phyloP scores from a whole-genome alignment of 1,139 yeast species.

The Kurtzmaniella quercitrusa region DNA sequence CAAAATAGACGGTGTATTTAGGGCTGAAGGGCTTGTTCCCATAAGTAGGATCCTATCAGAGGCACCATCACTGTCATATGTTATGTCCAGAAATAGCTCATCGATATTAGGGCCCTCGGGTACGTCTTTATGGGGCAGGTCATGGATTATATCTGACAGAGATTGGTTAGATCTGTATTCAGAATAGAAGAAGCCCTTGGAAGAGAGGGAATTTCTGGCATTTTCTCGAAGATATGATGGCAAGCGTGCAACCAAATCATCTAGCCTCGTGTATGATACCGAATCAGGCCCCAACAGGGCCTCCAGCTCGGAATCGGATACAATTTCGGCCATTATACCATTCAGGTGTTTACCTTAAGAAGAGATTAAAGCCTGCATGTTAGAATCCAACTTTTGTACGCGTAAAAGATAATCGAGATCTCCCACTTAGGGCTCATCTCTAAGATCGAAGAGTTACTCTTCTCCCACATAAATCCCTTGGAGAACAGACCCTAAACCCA shows the following conservation, averaged over 20 bases:
- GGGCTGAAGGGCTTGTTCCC: not conserved
- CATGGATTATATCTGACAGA: too few relatives aligned
- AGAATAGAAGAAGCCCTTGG: not conserved
- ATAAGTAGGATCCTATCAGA: not conserved
- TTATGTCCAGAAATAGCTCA: constrained; percentile 7
- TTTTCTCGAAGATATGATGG: not conserved
- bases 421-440: not conserved
- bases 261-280: not conserved
- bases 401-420: not conserved
- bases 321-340: not conserved
- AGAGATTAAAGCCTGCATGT: not conserved
- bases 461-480: too few relatives aligned
- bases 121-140: not conserved
- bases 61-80: constrained; percentile 3
- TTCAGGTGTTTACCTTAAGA: not conserved
- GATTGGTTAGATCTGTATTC: too few relatives aligned
- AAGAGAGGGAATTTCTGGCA: not conserved
- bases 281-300: not conserved
- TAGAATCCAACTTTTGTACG: not conserved
- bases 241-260: not conserved
- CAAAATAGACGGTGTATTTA: too few relatives aligned
- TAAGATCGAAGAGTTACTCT: too few relatives aligned
- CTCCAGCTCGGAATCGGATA: constrained; percentile 1
- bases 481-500: not conserved
- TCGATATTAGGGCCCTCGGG: constrained; percentile 5